Evolutionary conservation across 352 stramenopile genomes (phyloP), one percentile per base, ranked within the genome.

Genomic region (Globisporangium viniferum): DNA sequence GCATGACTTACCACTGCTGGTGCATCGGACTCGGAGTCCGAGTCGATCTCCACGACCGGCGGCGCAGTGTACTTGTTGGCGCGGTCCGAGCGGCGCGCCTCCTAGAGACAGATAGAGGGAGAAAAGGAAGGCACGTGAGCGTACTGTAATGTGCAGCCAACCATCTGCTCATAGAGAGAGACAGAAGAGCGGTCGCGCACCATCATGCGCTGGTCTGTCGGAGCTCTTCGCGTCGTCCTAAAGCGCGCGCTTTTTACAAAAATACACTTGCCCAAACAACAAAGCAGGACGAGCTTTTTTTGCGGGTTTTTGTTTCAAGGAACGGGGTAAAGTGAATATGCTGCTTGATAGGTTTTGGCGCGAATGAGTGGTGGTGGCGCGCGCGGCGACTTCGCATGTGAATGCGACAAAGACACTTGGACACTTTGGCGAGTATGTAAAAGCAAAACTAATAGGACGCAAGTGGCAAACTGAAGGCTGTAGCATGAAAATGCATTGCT

Each of bases 11-110:
- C 62, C 18, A 8, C 33, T 59, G n/a, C 31, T 29, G 22, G 33
- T 12, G 35, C n/a, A 39, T 68, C 59, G 4, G 53, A 67, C n/a
- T 70, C 69, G 31, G 69, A 72, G 29, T 74, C 69, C 29, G 68
- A 68, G 22, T 67, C 41, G 66, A 68, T 72, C 44, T 71, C 69
- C 27, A 74, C 59, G 33, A 70, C 31, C 39, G 59, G 29, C 15
- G 60, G 20, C 27, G 29, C 53, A 29, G 31, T 67, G 48, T 61
- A 27, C 59, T 66, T 39, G 46, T 36, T 24, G 44, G 33, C 44
- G 39, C 46, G 29, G 20, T 62, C 44, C 60, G 67, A 49, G 60
- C 53, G 59, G 22, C 54, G 60, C 31, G 56, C 31, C 22, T 48
- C 67, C 33, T 66, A 33, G 6, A 5, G 22, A n/a, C 0, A 22